Evolutionary conservation across 2,329 filamentous ascomycete genomes (phyloP).

Genomic region (Colletotrichum plurivorum): DNA sequence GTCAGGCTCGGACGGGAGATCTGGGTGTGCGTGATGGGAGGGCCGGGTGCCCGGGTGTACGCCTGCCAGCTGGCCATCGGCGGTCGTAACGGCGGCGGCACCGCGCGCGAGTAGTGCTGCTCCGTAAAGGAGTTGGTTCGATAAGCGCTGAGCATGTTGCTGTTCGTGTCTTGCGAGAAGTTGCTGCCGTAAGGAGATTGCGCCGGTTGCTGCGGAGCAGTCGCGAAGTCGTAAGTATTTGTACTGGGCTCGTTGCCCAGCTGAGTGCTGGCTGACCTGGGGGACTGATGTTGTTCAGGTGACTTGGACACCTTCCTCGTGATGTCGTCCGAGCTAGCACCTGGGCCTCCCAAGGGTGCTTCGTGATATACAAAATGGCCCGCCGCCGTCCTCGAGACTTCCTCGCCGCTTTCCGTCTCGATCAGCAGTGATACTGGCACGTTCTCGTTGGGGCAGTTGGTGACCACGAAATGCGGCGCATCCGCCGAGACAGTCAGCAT

Average conservation of each 20-base stretch:
- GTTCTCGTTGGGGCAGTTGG: slow-evolving; percentile 62
- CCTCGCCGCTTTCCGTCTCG: slow-evolving; percentile 66
- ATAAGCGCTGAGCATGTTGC: slow-evolving; percentile 70
- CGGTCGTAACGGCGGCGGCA: slow-evolving; percentile 53
- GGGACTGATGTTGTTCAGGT: slow-evolving; percentile 60
- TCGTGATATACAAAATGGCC: slow-evolving; percentile 63
- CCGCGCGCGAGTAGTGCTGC: slow-evolving; percentile 56
- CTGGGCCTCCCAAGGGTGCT: slow-evolving; percentile 46
- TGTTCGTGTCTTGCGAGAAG: slow-evolving; percentile 60
- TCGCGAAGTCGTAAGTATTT: slow-evolving; percentile 70
- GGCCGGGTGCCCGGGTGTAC: slow-evolving; percentile 52
- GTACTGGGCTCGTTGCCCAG: slow-evolving; percentile 59
- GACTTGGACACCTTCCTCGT: slow-evolving; percentile 58
- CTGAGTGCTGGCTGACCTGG: slow-evolving; percentile 46
- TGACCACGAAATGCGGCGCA: slow-evolving; percentile 73
- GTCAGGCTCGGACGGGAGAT: slow-evolving; percentile 63
- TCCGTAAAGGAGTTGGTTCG: slow-evolving; percentile 67
- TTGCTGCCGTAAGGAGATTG: slow-evolving; percentile 51
- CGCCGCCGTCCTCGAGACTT: slow-evolving; percentile 64
- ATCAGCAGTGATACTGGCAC: slow-evolving; percentile 70
- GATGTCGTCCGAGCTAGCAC: slow-evolving; percentile 55
- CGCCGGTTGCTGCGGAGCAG: slow-evolving; percentile 57
- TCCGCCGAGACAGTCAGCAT: slow-evolving; percentile 81
- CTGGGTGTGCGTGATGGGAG: slow-evolving; percentile 58
- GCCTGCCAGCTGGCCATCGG: slow-evolving; percentile 58